Percentiles rank a stretch among this genome's conserved stretches.
These are phyloP conservation scores for Colletotrichum neosansevieriae DNA, from an alignment of 2,329 filamentous ascomycete genomes.

Conservation along the genomic window DNA sequence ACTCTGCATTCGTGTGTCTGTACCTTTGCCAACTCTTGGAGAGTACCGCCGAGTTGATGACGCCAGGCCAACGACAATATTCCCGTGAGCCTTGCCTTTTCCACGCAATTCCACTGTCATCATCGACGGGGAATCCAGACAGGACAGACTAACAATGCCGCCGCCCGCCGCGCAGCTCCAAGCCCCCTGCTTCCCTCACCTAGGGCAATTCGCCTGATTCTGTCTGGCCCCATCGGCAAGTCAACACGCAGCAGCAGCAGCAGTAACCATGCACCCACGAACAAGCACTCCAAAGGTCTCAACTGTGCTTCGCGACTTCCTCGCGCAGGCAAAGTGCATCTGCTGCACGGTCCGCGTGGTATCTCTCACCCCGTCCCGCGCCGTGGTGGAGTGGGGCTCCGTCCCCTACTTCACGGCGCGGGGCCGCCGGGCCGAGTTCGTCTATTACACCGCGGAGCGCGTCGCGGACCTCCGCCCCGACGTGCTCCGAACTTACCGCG, in stretches of 20 bases:
- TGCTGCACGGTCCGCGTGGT: conserved; percentile 41
- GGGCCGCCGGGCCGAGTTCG: conserved; percentile 38
- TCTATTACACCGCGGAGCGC: conserved; percentile 39
- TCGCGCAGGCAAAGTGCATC: conserved; percentile 34
- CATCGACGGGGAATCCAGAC: background rate
- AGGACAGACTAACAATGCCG: conserved; percentile 16
- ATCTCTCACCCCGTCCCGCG: conserved; percentile 35
- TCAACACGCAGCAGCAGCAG: background rate
- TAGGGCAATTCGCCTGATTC: no score
- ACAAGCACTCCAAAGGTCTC: conserved; percentile 38
- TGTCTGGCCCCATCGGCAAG: background rate
- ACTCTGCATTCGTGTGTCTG: background rate
- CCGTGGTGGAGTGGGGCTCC: conserved; percentile 40
- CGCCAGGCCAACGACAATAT: conserved; percentile 14
- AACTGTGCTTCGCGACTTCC: conserved; percentile 38
- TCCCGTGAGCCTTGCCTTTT: conserved; percentile 28
- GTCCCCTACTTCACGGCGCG: conserved; percentile 40
- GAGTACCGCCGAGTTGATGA: conserved; percentile 19
- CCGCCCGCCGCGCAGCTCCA: conserved; percentile 3
- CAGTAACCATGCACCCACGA: conserved; percentile 35
- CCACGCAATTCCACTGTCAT: background rate
- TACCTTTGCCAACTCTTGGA: background rate
- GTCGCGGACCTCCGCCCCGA: conserved; percentile 37
- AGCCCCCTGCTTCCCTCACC: background rate
- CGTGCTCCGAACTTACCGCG: conserved; percentile 19